Evolutionary conservation across 1,139 yeast genomes (phyloP).

Genomic region (Nadsonia commutata): DNA sequence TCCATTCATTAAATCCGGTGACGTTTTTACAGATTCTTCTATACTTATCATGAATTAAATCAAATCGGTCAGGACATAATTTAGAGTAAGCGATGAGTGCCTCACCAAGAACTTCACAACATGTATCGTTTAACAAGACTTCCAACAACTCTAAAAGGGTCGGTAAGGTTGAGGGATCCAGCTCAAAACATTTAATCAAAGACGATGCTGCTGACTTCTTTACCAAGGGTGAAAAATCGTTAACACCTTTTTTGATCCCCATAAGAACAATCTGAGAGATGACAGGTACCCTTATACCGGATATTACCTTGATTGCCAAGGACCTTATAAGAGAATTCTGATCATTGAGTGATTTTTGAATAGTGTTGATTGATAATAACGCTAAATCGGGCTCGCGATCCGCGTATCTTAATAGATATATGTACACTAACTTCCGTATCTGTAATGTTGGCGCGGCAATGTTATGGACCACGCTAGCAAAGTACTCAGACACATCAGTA

Average conservation of each 20-base stretch:
- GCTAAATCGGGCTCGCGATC: slow-evolving; percentile 82
- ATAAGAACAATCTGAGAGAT: slow-evolving; percentile 66
- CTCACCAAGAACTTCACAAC: slow-evolving; percentile 52
- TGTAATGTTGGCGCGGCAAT: slow-evolving; percentile 58
- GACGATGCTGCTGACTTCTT: slow-evolving; percentile 72
- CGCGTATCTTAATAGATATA: slow-evolving; percentile 64
- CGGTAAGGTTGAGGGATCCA: slow-evolving; percentile 27
- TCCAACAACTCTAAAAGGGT: slow-evolving; percentile 38
- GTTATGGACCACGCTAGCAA: slow-evolving; percentile 83
- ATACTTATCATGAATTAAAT: slow-evolving; percentile 56
- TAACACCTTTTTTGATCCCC: slow-evolving; percentile 51
- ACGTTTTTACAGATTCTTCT: slow-evolving; percentile 45
- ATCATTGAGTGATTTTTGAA: slow-evolving; percentile 69
- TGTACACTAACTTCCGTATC: slow-evolving; percentile 63
- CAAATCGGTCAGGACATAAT: slow-evolving; percentile 44
- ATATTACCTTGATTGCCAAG: slow-evolving; percentile 61
- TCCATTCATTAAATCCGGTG: slow-evolving; percentile 55
- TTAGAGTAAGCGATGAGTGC: slow-evolving; percentile 46
- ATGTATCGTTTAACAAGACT: slow-evolving; percentile 47
- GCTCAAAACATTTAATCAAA: slow-evolving; percentile 45
- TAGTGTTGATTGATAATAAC: slow-evolving; percentile 74
- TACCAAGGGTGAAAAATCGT: slow-evolving; percentile 67
- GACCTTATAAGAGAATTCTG: slow-evolving; percentile 55
- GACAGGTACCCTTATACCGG: slow-evolving; percentile 67
- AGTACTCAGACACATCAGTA: slow-evolving; percentile 45